Evolutionary conservation across 2,329 filamentous ascomycete species (phyloP), one percentile per base, ranked within the genome.

Genomic region (Colletotrichum nymphaeae): DNA sequence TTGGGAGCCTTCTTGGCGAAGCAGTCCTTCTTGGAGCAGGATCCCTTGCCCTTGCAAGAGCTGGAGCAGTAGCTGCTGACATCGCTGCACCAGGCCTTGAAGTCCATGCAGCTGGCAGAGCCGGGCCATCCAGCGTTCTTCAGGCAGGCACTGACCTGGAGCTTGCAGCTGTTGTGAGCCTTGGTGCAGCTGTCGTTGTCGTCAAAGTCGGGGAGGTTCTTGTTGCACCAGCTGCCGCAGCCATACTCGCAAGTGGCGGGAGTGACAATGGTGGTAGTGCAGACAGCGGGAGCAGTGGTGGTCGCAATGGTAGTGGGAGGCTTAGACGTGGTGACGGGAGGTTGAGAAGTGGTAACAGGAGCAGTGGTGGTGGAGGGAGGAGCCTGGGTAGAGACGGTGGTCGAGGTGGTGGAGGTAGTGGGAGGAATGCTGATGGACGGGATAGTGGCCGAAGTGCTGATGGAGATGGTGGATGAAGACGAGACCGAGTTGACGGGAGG

Each of bases 161-260:
- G 78, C 30, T 79, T 78, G 77, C 87, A 88, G 67, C 82, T 84
- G 69, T 85, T 83, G 75, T 82, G 83, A 26, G 86, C 84, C 11
- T 75, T 76, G 63, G 80, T 77, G 79, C 88, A 90, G 58, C 80
- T 79, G 55, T 77, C 74, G 69, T 81, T 75, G 77, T 88, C 82
- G 53, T 79, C 78, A 81, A 85, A 90, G 75, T 85, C 80, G 28
- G 88, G 88, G 14, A 90, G 78, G 16, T 87, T 83, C 58, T 82
- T 83, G 49, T 84, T 84, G 78, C 87, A 89, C 88, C 88, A 90
- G 73, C 83, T 85, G 60, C 88, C 89, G 75, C 86, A 86, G 75
- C 85, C 82, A 80, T 88, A 90, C 78, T 90, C 88, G 79, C 88
- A 90, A 35, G 80, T 82, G 60, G 86, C 80, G 11, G 87, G 84